These are phyloP conservation scores for Trichoderma pleuroti DNA, from an alignment of 2,329 filamentous ascomycete genomes.

Conservation along the genomic window DNA sequence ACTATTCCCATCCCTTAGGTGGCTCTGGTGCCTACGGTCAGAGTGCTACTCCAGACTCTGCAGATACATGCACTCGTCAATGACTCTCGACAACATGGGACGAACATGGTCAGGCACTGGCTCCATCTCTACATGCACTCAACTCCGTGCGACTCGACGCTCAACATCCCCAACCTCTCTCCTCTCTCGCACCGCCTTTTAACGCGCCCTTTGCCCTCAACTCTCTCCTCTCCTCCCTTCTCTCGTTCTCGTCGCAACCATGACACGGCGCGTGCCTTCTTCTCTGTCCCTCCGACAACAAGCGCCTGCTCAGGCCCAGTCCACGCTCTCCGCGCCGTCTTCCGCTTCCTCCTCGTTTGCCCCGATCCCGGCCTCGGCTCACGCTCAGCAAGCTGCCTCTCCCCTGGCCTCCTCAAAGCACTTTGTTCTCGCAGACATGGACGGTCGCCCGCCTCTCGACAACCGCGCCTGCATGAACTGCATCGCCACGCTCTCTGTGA, in stretches of 20 bases:
- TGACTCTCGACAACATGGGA: too few species aligned
- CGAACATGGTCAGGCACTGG: too few species aligned
- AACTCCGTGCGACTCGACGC: neutral
- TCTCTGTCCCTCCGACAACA: slow-evolving; percentile 44
- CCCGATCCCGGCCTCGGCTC: neutral
- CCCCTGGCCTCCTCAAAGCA: slow-evolving; percentile 31
- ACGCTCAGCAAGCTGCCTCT: slow-evolving; percentile 24
- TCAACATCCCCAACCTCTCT: neutral
- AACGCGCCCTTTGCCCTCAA: neutral
- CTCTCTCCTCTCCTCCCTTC: neutral
- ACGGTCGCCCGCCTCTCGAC: slow-evolving; percentile 33
- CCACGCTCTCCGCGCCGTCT: slow-evolving; percentile 24
- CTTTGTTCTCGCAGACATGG: slow-evolving; percentile 48
- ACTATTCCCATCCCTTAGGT: too few species aligned
- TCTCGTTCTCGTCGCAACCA: slow-evolving; percentile 24
- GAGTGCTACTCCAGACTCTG: too few species aligned
- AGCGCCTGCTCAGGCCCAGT: slow-evolving; percentile 21
- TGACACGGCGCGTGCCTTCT: slow-evolving; percentile 47
- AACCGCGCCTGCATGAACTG: slow-evolving; percentile 39
- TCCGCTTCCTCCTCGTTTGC: slow-evolving; percentile 22
- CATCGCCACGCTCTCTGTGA: slow-evolving; percentile 33
- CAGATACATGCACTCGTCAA: too few species aligned
- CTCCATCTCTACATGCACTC: neutral
- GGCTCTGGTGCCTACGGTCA: too few species aligned
- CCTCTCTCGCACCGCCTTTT: slow-evolving; percentile 4